These are phyloP conservation scores for Fusarium pilosicola DNA, from an alignment of 2,329 filamentous ascomycete genomes.

Conservation along the genomic window DNA sequence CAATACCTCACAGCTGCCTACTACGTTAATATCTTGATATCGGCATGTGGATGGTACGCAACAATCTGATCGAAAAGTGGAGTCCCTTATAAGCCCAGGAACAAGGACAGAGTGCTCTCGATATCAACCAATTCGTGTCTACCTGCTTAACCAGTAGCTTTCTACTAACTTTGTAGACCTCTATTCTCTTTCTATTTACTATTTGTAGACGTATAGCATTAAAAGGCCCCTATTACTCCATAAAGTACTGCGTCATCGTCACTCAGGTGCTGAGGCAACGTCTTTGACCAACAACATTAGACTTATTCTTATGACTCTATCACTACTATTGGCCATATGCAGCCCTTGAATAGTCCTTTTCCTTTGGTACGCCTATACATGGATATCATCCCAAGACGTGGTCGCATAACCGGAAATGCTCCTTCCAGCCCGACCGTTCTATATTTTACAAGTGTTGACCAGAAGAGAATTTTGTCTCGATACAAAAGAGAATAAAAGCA, in stretches of 20 bases:
- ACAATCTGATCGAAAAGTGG: background rate
- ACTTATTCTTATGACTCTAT: background rate
- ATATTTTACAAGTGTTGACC: conserved; percentile 31
- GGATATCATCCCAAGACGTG: conserved; percentile 37
- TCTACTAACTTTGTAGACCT: too few species aligned
- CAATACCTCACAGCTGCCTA: background rate
- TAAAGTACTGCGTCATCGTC: background rate
- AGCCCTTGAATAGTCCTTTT: conserved; percentile 1
- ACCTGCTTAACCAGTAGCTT: background rate
- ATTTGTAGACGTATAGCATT: too few species aligned
- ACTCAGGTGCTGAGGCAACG: background rate
- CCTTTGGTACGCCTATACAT: conserved; percentile 33
- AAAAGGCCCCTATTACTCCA: background rate
- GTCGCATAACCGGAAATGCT: conserved; percentile 33
- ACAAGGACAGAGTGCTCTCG: background rate
- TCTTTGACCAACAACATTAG: conserved; percentile 8
- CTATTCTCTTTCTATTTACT: too few species aligned
- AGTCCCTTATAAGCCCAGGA: background rate
- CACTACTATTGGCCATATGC: background rate
- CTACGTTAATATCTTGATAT: background rate
- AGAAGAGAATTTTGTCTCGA: background rate
- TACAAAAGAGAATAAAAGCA: conserved; percentile 19
- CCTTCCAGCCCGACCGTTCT: conserved; percentile 24
- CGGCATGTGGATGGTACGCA: background rate
- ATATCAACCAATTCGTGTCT: background rate